Percentiles rank a stretch among this genome's conserved stretches.
These are phyloP conservation scores for Wickerhamiella lipophila DNA, from an alignment of 805 yeast genomes.

Conservation along the genomic window DNA sequence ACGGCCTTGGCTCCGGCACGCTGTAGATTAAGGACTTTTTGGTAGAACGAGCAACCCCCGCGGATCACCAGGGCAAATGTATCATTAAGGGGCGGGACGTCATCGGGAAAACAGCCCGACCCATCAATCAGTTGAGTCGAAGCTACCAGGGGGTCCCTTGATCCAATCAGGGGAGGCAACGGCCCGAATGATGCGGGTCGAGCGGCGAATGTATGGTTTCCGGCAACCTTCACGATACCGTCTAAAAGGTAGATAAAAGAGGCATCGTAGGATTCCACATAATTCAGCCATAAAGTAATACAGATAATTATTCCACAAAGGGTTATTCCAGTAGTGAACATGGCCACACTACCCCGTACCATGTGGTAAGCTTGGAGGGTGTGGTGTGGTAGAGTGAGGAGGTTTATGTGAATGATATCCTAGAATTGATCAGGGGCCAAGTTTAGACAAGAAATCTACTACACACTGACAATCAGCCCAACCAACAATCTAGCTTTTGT, in stretches of 20 bases:
- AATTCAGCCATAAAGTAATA: not conserved
- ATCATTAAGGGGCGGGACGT: constrained; percentile 19
- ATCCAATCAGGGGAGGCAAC: constrained; percentile 20
- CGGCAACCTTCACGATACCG: constrained; percentile 6
- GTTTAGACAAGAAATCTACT: too few relatives aligned
- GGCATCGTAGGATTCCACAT: not conserved
- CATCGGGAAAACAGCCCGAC: constrained; percentile 19
- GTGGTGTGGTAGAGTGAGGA: not conserved
- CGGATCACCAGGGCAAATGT: constrained; percentile 31
- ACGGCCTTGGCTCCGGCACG: constrained; percentile 38
- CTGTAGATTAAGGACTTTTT: constrained; percentile 38
- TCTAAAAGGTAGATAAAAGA: constrained; percentile 9
- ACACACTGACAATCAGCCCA: too few relatives aligned
- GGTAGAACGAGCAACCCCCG: constrained; percentile 46
- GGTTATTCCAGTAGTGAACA: not conserved
- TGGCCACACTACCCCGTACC: not conserved
- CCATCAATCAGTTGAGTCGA: constrained; percentile 18
- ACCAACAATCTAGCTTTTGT: too few relatives aligned
- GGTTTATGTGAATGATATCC: too few relatives aligned
- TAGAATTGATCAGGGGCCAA: too few relatives aligned
- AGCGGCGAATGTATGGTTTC: constrained; percentile 18
- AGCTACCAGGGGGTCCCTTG: not conserved
- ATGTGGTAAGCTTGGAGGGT: not conserved
- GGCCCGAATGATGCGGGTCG: constrained; percentile 32
- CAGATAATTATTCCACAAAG: not conserved